Conservation (phyloP, 352 stramenopile genomes). For the Phytophthora constricta region DNA sequence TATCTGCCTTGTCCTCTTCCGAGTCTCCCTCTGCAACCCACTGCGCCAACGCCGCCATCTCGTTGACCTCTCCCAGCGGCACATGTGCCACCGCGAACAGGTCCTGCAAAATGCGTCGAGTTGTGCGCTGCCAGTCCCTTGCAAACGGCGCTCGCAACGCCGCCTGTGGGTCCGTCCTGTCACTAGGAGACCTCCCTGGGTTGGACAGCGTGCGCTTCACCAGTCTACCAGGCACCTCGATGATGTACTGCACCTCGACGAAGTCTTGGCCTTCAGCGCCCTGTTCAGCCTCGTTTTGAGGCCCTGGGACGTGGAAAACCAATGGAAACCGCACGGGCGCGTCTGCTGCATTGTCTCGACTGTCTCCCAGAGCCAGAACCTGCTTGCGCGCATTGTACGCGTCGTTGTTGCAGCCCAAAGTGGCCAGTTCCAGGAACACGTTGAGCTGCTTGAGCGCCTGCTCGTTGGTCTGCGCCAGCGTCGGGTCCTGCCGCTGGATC, state of each 20-base stretch:
- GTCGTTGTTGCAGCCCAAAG: slow-evolving; percentile 76
- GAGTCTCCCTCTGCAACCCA: slow-evolving; percentile 63
- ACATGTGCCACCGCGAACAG: slow-evolving; percentile 69
- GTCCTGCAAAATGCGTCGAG: slow-evolving; percentile 63
- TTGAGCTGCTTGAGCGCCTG: slow-evolving; percentile 84
- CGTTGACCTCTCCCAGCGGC: slow-evolving; percentile 33
- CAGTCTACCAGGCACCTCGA: slow-evolving; percentile 58
- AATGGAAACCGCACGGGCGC: slow-evolving; percentile 59
- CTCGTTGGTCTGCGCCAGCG: slow-evolving; percentile 64
- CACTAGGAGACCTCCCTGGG: slow-evolving; percentile 25
- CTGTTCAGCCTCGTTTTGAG: slow-evolving; percentile 17
- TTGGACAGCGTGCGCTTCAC: slow-evolving; percentile 65
- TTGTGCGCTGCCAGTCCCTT: slow-evolving; percentile 71
- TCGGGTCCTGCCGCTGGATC: slow-evolving; percentile 53
- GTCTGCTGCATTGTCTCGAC: slow-evolving; percentile 19
- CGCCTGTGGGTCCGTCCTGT: slow-evolving; percentile 33
- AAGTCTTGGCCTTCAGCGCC: slow-evolving; percentile 25
- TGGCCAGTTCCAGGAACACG: slow-evolving; percentile 71
- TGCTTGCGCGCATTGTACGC: slow-evolving; percentile 60
- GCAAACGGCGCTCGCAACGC: slow-evolving; percentile 59
- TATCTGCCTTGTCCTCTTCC: slow-evolving; percentile 38
- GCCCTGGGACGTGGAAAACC: slow-evolving; percentile 55
- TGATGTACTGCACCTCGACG: slow-evolving; percentile 42
- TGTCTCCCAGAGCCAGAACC: slow-evolving; percentile 42
- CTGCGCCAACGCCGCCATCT: slow-evolving; percentile 45